A percentile compares a stretch with the other conserved stretches of the same genome.
Evolutionary conservation across 805 yeast species (phyloP).

Genomic region (Candida tibetensis): DNA sequence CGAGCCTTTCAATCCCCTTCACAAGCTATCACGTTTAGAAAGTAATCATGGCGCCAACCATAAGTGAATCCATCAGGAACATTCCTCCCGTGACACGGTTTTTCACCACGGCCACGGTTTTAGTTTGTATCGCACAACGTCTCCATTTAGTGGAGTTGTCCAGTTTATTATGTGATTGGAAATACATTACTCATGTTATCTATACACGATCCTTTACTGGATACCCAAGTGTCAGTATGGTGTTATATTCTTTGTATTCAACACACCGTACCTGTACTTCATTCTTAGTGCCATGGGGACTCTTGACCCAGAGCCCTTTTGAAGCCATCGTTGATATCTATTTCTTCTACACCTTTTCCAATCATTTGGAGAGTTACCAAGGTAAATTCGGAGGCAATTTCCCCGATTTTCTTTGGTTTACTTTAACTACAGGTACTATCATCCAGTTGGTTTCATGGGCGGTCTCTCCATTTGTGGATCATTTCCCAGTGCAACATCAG

Average conservation of each 20-base stretch:
- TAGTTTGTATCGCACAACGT: conserved; percentile 18
- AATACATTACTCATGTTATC: background rate
- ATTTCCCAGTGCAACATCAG: conserved; percentile 25
- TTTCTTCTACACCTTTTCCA: conserved; percentile 55
- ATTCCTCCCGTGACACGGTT: conserved; percentile 66
- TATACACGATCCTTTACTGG: background rate
- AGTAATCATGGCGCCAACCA: background rate
- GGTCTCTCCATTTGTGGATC: conserved; percentile 23
- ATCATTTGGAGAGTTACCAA: conserved; percentile 47
- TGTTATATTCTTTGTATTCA: conserved; percentile 11
- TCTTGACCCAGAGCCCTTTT: conserved; percentile 19
- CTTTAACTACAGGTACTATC: conserved; percentile 46
- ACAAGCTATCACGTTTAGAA: too few species aligned
- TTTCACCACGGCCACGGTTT: conserved; percentile 47
- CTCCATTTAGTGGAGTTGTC: conserved; percentile 7
- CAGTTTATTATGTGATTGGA: conserved; percentile 11
- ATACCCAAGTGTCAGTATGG: background rate
- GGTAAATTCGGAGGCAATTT: conserved; percentile 47
- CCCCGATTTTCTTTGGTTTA: conserved; percentile 58
- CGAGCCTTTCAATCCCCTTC: too few species aligned
- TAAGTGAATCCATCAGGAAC: conserved; percentile 20
- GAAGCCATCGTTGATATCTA: conserved; percentile 47
- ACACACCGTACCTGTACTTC: conserved; percentile 49
- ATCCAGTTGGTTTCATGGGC: conserved; percentile 35
- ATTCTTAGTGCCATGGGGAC: conserved; percentile 44